phyloP scores from a whole-genome alignment of 2,329 filamentous ascomycete genomes.

The Trichoderma koningiopsis region DNA sequence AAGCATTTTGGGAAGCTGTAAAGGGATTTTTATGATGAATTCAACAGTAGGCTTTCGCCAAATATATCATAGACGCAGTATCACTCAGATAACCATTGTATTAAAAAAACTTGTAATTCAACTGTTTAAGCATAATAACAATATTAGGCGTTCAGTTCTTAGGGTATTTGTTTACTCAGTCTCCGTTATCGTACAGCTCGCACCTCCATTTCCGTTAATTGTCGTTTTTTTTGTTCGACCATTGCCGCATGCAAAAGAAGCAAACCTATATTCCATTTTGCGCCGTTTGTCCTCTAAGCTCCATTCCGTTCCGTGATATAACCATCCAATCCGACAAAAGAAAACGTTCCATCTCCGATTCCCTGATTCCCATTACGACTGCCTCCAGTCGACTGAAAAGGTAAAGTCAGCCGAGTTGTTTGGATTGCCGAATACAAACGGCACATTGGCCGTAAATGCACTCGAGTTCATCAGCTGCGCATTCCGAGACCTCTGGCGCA shows the following conservation, averaged over 20 bases:
- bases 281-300: not conserved
- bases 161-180: slow-evolving; percentile 20
- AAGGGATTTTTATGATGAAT: slow-evolving; percentile 54
- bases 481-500: slow-evolving; percentile 7
- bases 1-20: slow-evolving; percentile 67
- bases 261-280: not conserved
- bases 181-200: not conserved
- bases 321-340: not conserved
- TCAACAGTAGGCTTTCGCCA: not conserved
- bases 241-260: not conserved
- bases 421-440: slow-evolving; percentile 33
- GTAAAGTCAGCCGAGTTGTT: slow-evolving; percentile 34
- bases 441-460: slow-evolving; percentile 22
- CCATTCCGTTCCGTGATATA: not conserved
- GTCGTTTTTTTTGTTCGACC: not conserved
- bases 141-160: slow-evolving; percentile 1
- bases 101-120: not conserved
- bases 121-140: not conserved
- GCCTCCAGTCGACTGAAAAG: slow-evolving; percentile 29
- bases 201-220: not conserved
- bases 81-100: not conserved
- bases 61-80: not conserved
- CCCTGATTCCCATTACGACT: not conserved
- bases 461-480: slow-evolving; percentile 7
- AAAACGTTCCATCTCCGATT: not conserved